phyloP scores from a whole-genome alignment of 345 rosid genomes.

The Streptanthus diversifolius region DNA sequence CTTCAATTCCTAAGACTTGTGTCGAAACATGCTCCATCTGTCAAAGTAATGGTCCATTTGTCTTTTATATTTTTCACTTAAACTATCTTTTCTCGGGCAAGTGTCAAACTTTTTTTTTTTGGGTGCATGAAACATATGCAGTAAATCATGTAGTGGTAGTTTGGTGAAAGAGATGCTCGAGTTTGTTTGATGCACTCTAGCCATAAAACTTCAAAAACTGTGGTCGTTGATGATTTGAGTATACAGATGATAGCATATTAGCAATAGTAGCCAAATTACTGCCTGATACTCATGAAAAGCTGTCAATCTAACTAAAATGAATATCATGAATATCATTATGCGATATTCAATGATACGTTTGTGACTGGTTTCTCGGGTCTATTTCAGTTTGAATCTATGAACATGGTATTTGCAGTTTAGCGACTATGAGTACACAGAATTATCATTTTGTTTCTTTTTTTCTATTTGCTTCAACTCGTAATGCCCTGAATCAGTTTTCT shows the following conservation, averaged over 20 bases:
- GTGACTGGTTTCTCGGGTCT: not conserved
- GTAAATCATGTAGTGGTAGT: not conserved
- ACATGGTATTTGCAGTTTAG: not conserved
- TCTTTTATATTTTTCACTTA: constrained; percentile 6
- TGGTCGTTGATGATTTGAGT: not conserved
- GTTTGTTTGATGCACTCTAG: not conserved
- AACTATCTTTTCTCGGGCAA: not conserved
- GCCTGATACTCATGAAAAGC: not conserved
- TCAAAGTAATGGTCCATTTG: constrained; percentile 6
- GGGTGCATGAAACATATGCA: not conserved
- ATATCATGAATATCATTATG: not conserved
- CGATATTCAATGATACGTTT: not conserved
- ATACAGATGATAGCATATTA: not conserved
- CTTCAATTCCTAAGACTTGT: not conserved
- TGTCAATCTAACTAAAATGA: not conserved
- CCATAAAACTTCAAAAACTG: not conserved
- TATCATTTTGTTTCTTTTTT: not conserved
- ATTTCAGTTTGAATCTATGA: not conserved
- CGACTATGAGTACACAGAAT: not conserved
- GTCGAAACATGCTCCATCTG: not conserved
- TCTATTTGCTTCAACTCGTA: constrained; percentile 1
- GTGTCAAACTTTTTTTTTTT: not conserved
- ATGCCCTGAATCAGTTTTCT: not conserved
- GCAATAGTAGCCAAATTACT: not conserved
- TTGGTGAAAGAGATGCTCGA: not conserved